Base-by-base conservation (phyloP, 495 filamentous ascomycete species). In the Penicillium egyptiacum region DNA sequence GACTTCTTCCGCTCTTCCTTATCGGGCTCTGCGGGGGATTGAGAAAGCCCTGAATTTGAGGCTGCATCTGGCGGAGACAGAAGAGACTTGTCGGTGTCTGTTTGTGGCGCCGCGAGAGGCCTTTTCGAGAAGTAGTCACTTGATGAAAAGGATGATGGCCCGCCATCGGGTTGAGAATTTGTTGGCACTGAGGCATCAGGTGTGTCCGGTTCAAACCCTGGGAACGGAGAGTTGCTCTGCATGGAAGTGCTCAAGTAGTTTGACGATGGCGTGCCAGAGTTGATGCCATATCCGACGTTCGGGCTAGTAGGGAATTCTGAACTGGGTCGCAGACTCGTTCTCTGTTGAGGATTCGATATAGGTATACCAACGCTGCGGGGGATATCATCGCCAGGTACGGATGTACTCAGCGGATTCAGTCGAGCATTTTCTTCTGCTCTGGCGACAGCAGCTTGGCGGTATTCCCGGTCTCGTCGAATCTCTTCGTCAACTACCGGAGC, bases 401-500 rank as follows among this genome's bases (percentile, higher is more conserved):
- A 86, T 2, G 83, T 79, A 61, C 85, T 82, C 4, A 71, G 50
- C 22, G 85, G 79, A 35, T 79, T 79, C 9, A 78, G 61, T 33
- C 75, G 79, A 48, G 76, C 73, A 28, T 77, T 69, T 60, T 87
- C 86, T 50, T 83, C 78, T 11, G 81, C 83, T 46, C 77, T 78
- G 9, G 84, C 77, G 20, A 89, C 79, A 11, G 94, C 78, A 45
- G 81, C 75, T 31, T 83, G 77, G 30, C 95, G 83, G 68, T 88
- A 88, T 9, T 73, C 72, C 65, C 86, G 83, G 66, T 98, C 94
- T 33, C 90, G 85, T 53, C 81, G 81, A 59, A 95, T 88, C 71
- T 97, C 89, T 70, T 96, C 91, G 56, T 93, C 88, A 42, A 98
- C 90, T 41, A 98, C 79, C 39, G 87, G 88, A 22, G 86, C 86